Evolutionary conservation across 2,329 filamentous ascomycete species (phyloP).

Genomic region (Diaporthe ampelina): DNA sequence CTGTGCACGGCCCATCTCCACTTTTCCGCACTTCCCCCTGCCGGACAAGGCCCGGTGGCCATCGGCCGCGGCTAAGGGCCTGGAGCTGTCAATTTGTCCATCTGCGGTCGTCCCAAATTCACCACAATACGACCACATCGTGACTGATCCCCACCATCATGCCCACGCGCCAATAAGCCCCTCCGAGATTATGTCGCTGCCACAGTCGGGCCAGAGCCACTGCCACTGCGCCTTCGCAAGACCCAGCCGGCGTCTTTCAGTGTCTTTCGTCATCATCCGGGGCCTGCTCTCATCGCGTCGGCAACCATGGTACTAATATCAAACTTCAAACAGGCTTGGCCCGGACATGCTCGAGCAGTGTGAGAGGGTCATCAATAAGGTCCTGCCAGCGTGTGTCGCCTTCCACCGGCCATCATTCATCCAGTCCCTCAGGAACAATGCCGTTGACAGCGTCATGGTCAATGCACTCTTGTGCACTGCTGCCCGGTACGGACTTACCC

Average conservation of each 20-base stretch:
- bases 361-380: constrained; percentile 72
- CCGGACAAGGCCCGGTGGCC: constrained; percentile 36
- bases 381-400: constrained; percentile 72
- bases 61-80: constrained; percentile 21
- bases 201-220: not conserved
- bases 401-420: constrained; percentile 75
- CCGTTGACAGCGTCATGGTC: constrained; percentile 68
- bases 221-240: not conserved
- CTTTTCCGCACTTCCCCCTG: constrained; percentile 37
- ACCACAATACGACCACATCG: not conserved
- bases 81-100: not conserved
- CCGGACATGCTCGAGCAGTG: constrained; percentile 71
- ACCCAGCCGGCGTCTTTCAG: not conserved
- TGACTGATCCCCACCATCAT: not conserved
- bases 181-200: not conserved
- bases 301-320: constrained; percentile 26
- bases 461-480: constrained; percentile 71
- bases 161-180: not conserved
- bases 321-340: constrained; percentile 57
- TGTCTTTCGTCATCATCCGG: not conserved
- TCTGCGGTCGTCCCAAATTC: not conserved
- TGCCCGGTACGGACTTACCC: constrained; percentile 64
- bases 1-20: constrained; percentile 42
- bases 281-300: not conserved
- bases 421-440: constrained; percentile 70